Percentiles rank a stretch among this genome's conserved stretches.
Evolutionary conservation across 2,329 filamentous ascomycete species (phyloP).

Genomic region (Ophiocordyceps camponoti-saundersi): DNA sequence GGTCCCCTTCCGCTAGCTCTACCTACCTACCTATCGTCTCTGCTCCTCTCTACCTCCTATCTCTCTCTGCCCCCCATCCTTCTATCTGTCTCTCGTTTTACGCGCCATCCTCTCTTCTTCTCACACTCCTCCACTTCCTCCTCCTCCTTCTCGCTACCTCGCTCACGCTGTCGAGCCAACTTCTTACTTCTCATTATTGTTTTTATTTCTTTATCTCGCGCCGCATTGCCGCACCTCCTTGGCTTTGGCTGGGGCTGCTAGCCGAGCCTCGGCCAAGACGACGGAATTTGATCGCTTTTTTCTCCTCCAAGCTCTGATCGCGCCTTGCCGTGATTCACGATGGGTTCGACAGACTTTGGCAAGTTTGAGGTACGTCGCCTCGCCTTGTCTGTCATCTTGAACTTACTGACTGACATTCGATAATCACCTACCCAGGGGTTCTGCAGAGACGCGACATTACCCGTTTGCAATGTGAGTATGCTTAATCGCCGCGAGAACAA

Average conservation of each 20-base stretch:
- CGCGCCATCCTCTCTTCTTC: neutral
- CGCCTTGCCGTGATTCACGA: conserved; percentile 14
- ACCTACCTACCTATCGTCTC: neutral
- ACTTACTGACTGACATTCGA: conserved; percentile 9
- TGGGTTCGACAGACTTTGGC: conserved; percentile 45
- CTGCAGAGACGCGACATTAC: conserved; percentile 69
- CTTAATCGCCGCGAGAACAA: neutral
- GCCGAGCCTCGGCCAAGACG: neutral
- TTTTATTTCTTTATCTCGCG: neutral
- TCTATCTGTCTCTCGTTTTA: neutral
- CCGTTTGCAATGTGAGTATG: conserved; percentile 56
- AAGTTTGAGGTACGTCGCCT: conserved; percentile 35
- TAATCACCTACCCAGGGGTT: conserved; percentile 43
- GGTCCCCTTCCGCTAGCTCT: neutral
- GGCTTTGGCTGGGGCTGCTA: neutral
- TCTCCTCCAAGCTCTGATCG: neutral
- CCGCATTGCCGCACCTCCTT: neutral
- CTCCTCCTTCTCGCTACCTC: neutral
- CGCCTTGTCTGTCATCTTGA: neutral
- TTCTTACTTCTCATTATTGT: neutral
- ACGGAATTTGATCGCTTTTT: neutral
- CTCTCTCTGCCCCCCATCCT: neutral
- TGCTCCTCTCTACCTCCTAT: neutral
- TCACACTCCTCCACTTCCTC: no score
- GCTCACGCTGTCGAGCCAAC: no score